These are phyloP conservation scores for Gossypium anomalum DNA, from an alignment of 345 rosid species.

Conservation along the genomic window DNA sequence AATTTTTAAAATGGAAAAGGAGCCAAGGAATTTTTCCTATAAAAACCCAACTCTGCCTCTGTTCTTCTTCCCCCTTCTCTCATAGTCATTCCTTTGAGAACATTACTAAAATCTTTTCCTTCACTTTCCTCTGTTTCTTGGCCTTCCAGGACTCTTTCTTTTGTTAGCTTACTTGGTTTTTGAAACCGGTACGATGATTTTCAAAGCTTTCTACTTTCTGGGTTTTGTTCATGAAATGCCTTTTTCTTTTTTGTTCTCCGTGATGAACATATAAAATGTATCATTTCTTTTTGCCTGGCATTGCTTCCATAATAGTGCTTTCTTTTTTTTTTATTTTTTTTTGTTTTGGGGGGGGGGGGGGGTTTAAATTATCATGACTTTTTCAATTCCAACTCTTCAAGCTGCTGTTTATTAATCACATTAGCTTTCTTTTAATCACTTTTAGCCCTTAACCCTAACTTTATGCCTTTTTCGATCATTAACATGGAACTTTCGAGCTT, in stretches of 20 bases:
- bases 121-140: constrained; percentile 9
- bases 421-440: not conserved
- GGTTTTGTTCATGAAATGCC: not conserved
- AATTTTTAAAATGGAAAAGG: not conserved
- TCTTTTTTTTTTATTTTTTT: not conserved
- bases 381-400: not conserved
- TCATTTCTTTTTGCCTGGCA: not conserved
- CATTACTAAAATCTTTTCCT: not conserved
- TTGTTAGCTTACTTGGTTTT: constrained; percentile 11
- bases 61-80: constrained; percentile 30
- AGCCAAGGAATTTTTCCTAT: constrained; percentile 27
- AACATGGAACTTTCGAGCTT: not conserved
- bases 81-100: not conserved
- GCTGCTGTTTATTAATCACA: constrained; percentile 2
- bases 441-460: not conserved
- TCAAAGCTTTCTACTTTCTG: constrained; percentile 1
- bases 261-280: not conserved
- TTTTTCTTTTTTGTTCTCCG: not conserved
- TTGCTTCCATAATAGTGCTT: constrained; percentile 2
- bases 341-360: too few relatives aligned
- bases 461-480: constrained; percentile 3
- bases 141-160: not conserved
- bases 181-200: constrained; percentile 3
- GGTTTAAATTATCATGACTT: constrained; percentile 1
- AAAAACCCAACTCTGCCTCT: constrained; percentile 23